Conservation (phyloP, 768 basidiomycete genomes). For the Tricholoma bakamatsutake region DNA sequence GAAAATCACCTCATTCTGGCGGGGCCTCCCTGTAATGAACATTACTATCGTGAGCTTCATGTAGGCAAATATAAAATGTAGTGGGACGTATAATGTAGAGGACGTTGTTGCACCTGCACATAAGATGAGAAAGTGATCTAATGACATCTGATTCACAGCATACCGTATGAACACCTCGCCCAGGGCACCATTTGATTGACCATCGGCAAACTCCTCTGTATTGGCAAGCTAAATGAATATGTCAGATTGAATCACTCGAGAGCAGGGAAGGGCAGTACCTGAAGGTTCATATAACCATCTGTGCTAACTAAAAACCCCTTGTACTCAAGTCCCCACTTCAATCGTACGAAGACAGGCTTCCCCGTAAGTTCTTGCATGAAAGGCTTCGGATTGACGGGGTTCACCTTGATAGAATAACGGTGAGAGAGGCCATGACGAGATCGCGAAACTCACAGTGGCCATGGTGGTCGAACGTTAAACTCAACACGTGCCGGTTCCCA, state of each 20-base stretch:
- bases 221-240: slow-evolving; percentile 76
- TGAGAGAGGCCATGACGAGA: slow-evolving; percentile 1
- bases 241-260: background rate
- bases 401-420: slow-evolving; percentile 43
- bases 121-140: slow-evolving; percentile 10
- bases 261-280: slow-evolving; percentile 46
- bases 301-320: slow-evolving; percentile 98
- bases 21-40: slow-evolving; percentile 69
- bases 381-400: slow-evolving; percentile 97
- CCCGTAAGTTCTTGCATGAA: slow-evolving; percentile 98
- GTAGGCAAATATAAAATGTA: slow-evolving; percentile 3
- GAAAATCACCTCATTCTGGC: slow-evolving; percentile 31
- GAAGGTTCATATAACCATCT: slow-evolving; percentile 99
- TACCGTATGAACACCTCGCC: slow-evolving; percentile 99
- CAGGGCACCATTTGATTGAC: slow-evolving; percentile 90
- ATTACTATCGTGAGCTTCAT: slow-evolving; percentile 19
- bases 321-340: slow-evolving; percentile 99
- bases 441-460: slow-evolving; percentile 49
- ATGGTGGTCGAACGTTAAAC: slow-evolving; percentile 42
- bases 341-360: slow-evolving; percentile 88
- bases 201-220: slow-evolving; percentile 97
- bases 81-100: slow-evolving; percentile 83
- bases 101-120: slow-evolving; percentile 84
- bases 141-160: slow-evolving; percentile 18
- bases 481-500: slow-evolving; percentile 36